Evolutionary conservation across 208 protist genomes (phyloP), one percentile per base, ranked within the genome.

Genomic region (Crithidia brevicula): DNA sequence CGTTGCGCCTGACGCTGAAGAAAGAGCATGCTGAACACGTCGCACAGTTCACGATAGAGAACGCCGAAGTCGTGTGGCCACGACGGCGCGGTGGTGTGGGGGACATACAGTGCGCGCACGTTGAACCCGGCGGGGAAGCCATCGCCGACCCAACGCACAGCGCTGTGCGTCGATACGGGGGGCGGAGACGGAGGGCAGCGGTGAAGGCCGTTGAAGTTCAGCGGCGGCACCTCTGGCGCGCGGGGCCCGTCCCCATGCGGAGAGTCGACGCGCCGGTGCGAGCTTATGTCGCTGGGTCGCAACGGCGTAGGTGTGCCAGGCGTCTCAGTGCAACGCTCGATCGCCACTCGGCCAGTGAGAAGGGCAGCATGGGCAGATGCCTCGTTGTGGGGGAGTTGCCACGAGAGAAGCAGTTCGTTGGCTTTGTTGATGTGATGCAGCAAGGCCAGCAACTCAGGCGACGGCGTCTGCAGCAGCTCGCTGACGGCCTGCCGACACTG

Each of bases 341-440:
- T 58, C 13, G 81, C 72, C 5, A 51, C 16, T 4, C 60, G 70
- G 5, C 74, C 76, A 10, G 45, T 54, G 22, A 62, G 61, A 1
- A 82, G 36, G 4, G 77, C 67, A 1, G 30, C 40, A 42, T 77
- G 72, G 20, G 76, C 67, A 8, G 74, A 49, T 1, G 47, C 61
- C 1, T 57, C 34, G 58, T 83, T 71, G 36, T 79, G 61, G 9
- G 79, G 81, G 45, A 86, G 70, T 6, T 60, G 52, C 58, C 88
- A 74, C 18, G 63, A 52, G 23, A 82, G 45, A 6, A 95, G 38
- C 34, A 91, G 69, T 49, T 89, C 86, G 64, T 95, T 95, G 30
- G 80, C 81, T 2, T 74, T 75, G 27, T 88, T 86, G 45, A 95
- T 72, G 30, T 80, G 72, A 20, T 77, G 79, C 38, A 95, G 81